These are phyloP conservation scores for Fraxinus sp. DNA, from an alignment of 305 asterid species.

Conservation along the genomic window DNA sequence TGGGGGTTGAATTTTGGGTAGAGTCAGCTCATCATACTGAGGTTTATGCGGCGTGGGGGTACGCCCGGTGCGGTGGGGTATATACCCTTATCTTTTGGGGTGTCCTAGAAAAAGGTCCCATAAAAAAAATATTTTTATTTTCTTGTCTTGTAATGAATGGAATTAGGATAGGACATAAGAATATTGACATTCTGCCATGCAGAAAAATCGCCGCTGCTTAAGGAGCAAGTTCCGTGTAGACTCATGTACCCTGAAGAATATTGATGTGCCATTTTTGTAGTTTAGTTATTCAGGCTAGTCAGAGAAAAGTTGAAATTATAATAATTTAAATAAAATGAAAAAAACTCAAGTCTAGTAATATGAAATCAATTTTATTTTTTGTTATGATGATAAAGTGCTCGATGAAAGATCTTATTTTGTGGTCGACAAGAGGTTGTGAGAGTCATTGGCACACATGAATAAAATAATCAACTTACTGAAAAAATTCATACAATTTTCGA, in stretches of 20 bases:
- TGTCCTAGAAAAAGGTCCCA: constrained; percentile 30
- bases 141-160: constrained; percentile 20
- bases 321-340: background rate
- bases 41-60: constrained; percentile 1
- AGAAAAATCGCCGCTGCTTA: constrained; percentile 23
- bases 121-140: constrained; percentile 18
- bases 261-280: background rate
- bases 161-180: constrained; percentile 29
- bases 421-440: background rate
- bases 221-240: constrained; percentile 30
- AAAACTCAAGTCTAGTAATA: background rate
- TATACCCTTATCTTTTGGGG: constrained; percentile 20
- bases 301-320: background rate
- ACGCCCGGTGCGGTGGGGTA: background rate
- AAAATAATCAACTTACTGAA: background rate
- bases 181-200: constrained; percentile 25
- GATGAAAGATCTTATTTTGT: background rate
- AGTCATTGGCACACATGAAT: background rate
- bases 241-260: constrained; percentile 20
- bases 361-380: background rate
- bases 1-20: constrained; percentile 9
- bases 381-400: background rate
- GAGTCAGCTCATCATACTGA: constrained; percentile 36
- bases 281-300: background rate
- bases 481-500: background rate